Percentiles rank a stretch among this genome's conserved stretches.
These are phyloP conservation scores for Borovskyia barvae DNA, from an alignment of 208 protist genomes.

Conservation along the genomic window DNA sequence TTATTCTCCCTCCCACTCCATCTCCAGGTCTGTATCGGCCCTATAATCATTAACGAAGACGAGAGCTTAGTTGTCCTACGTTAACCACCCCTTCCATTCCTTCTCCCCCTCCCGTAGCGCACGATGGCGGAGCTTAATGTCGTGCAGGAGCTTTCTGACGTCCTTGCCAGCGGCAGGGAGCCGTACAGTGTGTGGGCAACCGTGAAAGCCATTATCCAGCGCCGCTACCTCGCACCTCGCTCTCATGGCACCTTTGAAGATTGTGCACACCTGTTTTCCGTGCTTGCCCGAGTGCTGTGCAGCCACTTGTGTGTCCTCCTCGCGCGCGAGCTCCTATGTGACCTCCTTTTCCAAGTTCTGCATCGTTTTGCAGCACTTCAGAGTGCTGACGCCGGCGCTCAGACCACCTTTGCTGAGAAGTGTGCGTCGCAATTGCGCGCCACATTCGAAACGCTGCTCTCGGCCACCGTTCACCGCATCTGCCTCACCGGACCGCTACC, in stretches of 20 bases:
- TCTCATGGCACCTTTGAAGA: conserved; percentile 6
- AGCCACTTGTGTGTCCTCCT: conserved; percentile 8
- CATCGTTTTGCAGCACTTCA: too few relatives aligned
- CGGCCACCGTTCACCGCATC: conserved; percentile 3
- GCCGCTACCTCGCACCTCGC: conserved; percentile 10
- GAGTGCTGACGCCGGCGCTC: not conserved
- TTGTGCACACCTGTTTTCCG: not conserved
- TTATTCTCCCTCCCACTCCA: too few relatives aligned
- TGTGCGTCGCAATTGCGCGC: not conserved
- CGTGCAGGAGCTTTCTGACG: conserved; percentile 19
- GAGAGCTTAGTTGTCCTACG: too few relatives aligned
- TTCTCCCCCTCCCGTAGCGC: conserved; percentile 1
- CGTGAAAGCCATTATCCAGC: conserved; percentile 31
- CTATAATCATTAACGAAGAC: too few relatives aligned
- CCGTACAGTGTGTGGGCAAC: conserved; percentile 32
- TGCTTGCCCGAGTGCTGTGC: not conserved
- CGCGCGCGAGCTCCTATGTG: conserved; percentile 2
- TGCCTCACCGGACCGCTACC: conserved; percentile 2
- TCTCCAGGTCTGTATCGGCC: too few relatives aligned
- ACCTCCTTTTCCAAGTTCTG: conserved; percentile 2
- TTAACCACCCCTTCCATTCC: too few relatives aligned
- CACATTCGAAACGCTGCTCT: not conserved
- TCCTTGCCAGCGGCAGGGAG: conserved; percentile 23
- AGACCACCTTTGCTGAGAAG: not conserved
- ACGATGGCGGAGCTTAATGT: conserved; percentile 19